Percentiles rank a stretch among this genome's conserved stretches.
Evolutionary conservation across 768 basidiomycete genomes (phyloP).

Genomic region (Phanerodontia chrysosporium): DNA sequence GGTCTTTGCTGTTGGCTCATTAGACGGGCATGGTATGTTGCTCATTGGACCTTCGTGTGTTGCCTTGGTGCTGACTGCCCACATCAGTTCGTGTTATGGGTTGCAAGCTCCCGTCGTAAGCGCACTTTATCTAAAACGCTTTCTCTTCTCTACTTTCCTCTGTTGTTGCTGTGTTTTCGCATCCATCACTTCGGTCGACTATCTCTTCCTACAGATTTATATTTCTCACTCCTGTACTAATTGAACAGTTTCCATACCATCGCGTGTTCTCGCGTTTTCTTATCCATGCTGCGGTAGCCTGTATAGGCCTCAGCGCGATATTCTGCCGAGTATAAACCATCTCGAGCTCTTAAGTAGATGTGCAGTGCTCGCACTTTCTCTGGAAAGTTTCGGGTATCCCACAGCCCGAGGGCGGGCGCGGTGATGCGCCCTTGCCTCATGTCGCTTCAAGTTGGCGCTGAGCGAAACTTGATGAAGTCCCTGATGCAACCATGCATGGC

Average conservation of each 20-base stretch:
- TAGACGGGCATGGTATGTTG: conserved; percentile 54
- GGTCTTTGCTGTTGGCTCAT: conserved; percentile 70
- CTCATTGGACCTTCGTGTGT: not conserved
- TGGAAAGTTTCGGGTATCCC: too few relatives aligned
- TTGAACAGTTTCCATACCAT: not conserved
- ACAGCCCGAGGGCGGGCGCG: too few relatives aligned
- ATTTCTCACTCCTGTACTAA: conserved; percentile 1
- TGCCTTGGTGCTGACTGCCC: conserved; percentile 10
- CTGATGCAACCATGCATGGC: too few relatives aligned
- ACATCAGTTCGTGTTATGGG: conserved; percentile 50
- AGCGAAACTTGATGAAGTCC: too few relatives aligned
- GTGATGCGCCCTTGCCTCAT: too few relatives aligned
- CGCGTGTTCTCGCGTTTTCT: not conserved
- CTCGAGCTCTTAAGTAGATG: not conserved
- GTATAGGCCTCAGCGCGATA: too few relatives aligned
- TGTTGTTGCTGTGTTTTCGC: conserved; percentile 2
- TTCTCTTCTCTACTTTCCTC: not conserved
- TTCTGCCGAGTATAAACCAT: not conserved
- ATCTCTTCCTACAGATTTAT: conserved; percentile 3
- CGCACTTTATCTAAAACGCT: not conserved
- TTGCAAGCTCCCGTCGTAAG: conserved; percentile 42
- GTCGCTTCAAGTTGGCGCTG: too few relatives aligned
- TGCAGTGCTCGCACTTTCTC: not conserved
- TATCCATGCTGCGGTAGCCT: too few relatives aligned
- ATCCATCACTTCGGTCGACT: conserved; percentile 2